Percentiles rank a stretch among this genome's conserved stretches.
Conservation (phyloP, 768 basidiomycete species). For the Hypholoma sublateritium region DNA sequence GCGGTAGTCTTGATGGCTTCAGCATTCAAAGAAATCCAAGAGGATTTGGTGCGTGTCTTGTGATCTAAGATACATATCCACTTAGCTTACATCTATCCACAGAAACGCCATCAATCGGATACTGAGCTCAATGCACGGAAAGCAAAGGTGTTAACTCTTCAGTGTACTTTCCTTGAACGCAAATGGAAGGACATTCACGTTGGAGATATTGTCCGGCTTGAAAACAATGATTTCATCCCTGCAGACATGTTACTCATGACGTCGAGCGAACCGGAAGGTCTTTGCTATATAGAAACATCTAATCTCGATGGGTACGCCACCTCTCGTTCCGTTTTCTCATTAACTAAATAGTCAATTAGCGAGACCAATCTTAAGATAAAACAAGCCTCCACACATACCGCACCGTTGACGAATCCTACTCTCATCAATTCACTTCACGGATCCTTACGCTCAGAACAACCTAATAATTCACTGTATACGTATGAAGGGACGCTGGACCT, state of each 20-base stretch:
- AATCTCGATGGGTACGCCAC: slow-evolving; percentile 88
- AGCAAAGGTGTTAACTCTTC: slow-evolving; percentile 69
- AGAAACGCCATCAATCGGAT: slow-evolving; percentile 98
- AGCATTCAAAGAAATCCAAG: slow-evolving; percentile 93
- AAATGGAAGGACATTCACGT: slow-evolving; percentile 91
- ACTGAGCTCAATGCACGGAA: slow-evolving; percentile 83
- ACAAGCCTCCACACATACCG: slow-evolving; percentile 84
- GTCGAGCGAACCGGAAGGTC: slow-evolving; percentile 93
- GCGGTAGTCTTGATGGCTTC: slow-evolving; percentile 87
- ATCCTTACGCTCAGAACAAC: slow-evolving; percentile 90
- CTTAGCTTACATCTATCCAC: slow-evolving; percentile 1
- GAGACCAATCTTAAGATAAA: slow-evolving; percentile 99
- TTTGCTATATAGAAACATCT: slow-evolving; percentile 97
- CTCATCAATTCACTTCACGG: slow-evolving; percentile 75
- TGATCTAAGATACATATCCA: background rate
- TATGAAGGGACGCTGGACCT: slow-evolving; percentile 84
- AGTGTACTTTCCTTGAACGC: slow-evolving; percentile 65
- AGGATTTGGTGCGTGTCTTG: slow-evolving; percentile 73
- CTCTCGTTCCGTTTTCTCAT: background rate
- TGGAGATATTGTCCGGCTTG: slow-evolving; percentile 89
- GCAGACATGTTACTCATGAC: slow-evolving; percentile 88
- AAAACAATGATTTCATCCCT: slow-evolving; percentile 92
- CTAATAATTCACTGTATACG: slow-evolving; percentile 96
- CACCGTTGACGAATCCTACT: slow-evolving; percentile 73
- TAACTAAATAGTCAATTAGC: slow-evolving; percentile 35